A percentile compares a stretch with the other conserved stretches of the same genome.
Evolutionary conservation across 2,329 filamentous ascomycete species (phyloP).

Genomic region (Clonostachys rhizophaga): DNA sequence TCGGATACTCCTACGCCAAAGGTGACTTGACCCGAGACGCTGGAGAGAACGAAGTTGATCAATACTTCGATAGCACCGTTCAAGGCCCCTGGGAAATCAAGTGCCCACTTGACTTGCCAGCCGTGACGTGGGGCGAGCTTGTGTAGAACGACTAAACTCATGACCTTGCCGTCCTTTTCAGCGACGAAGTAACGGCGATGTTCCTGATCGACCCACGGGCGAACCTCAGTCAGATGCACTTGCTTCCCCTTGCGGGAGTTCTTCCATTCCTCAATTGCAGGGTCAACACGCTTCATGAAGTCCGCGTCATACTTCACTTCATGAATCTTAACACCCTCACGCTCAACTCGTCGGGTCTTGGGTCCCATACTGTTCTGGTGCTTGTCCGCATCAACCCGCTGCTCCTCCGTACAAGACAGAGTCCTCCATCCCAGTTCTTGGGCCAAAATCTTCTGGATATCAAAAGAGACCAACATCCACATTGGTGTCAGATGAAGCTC

Average conservation of each 20-base stretch:
- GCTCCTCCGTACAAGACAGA: constrained; percentile 82
- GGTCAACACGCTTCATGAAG: constrained; percentile 64
- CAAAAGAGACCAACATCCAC: constrained; percentile 82
- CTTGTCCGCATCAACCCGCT: constrained; percentile 76
- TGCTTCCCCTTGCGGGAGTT: constrained; percentile 74
- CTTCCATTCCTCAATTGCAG: constrained; percentile 76
- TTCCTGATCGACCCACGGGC: constrained; percentile 78
- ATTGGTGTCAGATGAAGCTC: constrained; percentile 70
- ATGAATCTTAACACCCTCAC: constrained; percentile 76
- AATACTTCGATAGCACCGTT: constrained; percentile 83
- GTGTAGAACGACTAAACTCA: constrained; percentile 75
- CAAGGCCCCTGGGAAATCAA: constrained; percentile 86
- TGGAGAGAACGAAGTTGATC: constrained; percentile 63
- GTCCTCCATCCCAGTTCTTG: constrained; percentile 82
- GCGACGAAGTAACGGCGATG: constrained; percentile 87
- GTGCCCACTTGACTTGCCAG: constrained; percentile 94
- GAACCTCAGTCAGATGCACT: constrained; percentile 85
- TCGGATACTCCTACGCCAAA: constrained; percentile 81
- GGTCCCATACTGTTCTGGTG: constrained; percentile 48
- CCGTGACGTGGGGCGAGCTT: constrained; percentile 77
- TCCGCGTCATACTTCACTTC: constrained; percentile 68
- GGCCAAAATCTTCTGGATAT: constrained; percentile 75
- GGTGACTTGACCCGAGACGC: constrained; percentile 58
- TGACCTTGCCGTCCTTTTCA: constrained; percentile 67
- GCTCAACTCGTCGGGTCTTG: constrained; percentile 77